phyloP scores from a whole-genome alignment of 2,329 filamentous ascomycete genomes.

The Fusarium incarnatum region DNA sequence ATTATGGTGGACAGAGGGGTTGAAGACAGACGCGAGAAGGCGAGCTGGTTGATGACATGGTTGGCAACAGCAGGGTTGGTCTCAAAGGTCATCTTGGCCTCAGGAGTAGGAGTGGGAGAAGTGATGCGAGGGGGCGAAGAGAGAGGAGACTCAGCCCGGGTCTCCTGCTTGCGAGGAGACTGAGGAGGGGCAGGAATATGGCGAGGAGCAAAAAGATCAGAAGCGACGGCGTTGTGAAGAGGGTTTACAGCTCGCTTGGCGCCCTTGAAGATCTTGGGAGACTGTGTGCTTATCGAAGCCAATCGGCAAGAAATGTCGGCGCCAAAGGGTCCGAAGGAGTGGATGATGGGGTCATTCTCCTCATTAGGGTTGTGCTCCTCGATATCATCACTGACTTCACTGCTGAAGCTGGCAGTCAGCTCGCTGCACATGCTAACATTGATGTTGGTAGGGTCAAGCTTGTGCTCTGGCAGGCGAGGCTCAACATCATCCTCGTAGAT shows the following conservation, averaged over 20 bases:
- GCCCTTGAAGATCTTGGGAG: conserved; percentile 63
- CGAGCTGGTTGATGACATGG: conserved; percentile 94
- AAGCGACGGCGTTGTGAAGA: conserved; percentile 38
- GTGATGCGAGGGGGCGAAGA: conserved; percentile 42
- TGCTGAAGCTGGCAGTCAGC: conserved; percentile 65
- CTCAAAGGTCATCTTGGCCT: conserved; percentile 46
- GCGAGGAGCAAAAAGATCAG: conserved; percentile 41
- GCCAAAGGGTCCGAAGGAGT: conserved; percentile 92
- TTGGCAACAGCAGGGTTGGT: conserved; percentile 70
- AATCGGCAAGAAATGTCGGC: conserved; percentile 86
- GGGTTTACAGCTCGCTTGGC: conserved; percentile 40
- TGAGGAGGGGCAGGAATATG: conserved; percentile 39
- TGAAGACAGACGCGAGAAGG: conserved; percentile 91
- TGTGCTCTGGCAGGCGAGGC: conserved; percentile 55
- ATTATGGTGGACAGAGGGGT: conserved; percentile 91
- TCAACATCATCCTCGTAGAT: conserved; percentile 85
- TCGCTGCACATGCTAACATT: conserved; percentile 64
- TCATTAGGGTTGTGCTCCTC: conserved; percentile 85
- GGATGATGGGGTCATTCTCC: conserved; percentile 92
- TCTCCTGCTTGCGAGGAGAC: conserved; percentile 43
- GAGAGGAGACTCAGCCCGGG: conserved; percentile 42
- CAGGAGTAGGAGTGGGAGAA: conserved; percentile 41
- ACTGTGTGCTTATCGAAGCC: conserved; percentile 78
- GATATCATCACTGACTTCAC: conserved; percentile 59
- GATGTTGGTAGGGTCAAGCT: conserved; percentile 42